Evolutionary conservation across 495 filamentous ascomycete species (phyloP), one percentile per base, ranked within the genome.

Genomic region (Neurospora hispaniola): DNA sequence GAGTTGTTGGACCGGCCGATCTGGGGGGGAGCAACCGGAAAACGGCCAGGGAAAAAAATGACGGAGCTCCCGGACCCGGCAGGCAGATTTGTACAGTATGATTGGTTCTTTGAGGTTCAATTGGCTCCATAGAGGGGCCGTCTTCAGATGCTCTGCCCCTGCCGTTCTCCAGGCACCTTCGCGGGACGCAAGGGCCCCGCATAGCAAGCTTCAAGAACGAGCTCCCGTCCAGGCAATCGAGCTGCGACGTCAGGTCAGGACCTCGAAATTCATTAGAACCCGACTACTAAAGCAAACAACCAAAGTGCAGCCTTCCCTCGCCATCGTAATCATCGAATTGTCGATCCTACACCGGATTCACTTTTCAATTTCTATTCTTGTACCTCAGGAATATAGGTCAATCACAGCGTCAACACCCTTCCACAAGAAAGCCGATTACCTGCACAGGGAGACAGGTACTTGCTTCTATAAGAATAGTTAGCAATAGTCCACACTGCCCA

Each of bases 41-140:
- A 35, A 66, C 35, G 54, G 54, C 54, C 54, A 9, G 54, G 54
- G 54, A 62, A 39, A 71, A 71, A 71, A 71, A 59, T 38, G 27
- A 54, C 70, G 48, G 70, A 31, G 42, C 44, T 71, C 59, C 18
- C 46, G 46, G 71, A 20, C 43, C 71, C 71, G 71, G 71, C 71
- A 71, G 43, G 71, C 71, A 48, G 18, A 5, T 66, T 66, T 18
- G 27, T 2, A 14, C 48, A 59, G 2, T 11, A 11, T 59, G 20
- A 59, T 59, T 59, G 48, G 48, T 27, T 31, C 10, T 59, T 7
- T 18, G 54, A 35, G 54, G 27, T 35, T 2, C 7, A 38, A 16
- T 66, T 35, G 54, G 54, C 54, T 2, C 54, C 54, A 66, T 1
- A 9, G 54, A 35, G 54, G 54, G 27, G 27, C 54, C 54, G 54